phyloP scores from a whole-genome alignment of 73 alveolate genomes.

The Tetrahymena malaccensis region DNA sequence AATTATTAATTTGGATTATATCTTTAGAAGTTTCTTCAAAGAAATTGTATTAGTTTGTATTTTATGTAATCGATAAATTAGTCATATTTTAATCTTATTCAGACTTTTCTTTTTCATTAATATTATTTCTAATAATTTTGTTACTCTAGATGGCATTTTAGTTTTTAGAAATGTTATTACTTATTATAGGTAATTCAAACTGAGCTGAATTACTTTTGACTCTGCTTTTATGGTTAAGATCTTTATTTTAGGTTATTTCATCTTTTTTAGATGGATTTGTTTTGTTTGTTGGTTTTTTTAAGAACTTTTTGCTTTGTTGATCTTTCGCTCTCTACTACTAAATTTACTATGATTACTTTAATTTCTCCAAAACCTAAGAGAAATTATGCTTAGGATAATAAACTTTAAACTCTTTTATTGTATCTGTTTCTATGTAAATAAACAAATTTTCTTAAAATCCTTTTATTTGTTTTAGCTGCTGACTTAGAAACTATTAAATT shows the following conservation, averaged over 20 bases:
- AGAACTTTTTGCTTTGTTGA: background rate
- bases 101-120: background rate
- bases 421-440: background rate
- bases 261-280: background rate
- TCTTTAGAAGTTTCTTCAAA: background rate
- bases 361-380: background rate
- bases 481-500: background rate
- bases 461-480: background rate
- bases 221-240: too few relatives aligned
- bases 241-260: background rate
- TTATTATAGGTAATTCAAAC: background rate
- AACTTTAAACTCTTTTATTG: background rate
- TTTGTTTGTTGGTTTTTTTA: background rate
- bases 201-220: background rate
- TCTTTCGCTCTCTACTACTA: background rate
- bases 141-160: too few relatives aligned
- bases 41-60: background rate
- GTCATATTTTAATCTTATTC: background rate
- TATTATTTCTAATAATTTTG: too few relatives aligned
- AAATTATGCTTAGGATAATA: background rate
- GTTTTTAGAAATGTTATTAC: too few relatives aligned
- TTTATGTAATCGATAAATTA: background rate
- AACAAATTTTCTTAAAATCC: background rate
- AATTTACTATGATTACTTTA: background rate
- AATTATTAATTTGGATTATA: too few relatives aligned